These are phyloP conservation scores for Lactifluus rugatus DNA, from an alignment of 768 basidiomycete genomes.

Conservation along the genomic window DNA sequence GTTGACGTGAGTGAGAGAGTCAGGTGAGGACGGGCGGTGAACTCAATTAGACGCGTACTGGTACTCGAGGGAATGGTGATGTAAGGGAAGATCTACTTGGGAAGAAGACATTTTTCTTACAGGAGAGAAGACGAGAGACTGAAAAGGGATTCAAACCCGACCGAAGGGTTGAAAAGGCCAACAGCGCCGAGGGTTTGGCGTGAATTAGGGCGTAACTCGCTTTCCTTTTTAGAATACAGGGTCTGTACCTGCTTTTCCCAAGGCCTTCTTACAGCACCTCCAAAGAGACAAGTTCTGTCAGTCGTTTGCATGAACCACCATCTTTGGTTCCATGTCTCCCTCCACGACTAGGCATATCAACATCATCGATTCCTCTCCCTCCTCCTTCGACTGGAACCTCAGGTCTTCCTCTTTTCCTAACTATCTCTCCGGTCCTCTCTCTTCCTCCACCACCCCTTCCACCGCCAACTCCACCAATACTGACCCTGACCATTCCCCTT, in stretches of 20 bases:
- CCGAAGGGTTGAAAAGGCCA: too few relatives aligned
- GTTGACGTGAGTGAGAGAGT: background rate
- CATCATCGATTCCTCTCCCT: background rate
- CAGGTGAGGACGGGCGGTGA: conserved; percentile 1
- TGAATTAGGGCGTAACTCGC: background rate
- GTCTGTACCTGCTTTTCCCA: conserved; percentile 3
- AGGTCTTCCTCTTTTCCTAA: conserved; percentile 4
- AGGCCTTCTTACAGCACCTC: background rate
- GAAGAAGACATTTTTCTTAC: conserved; percentile 6
- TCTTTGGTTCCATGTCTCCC: conserved; percentile 8
- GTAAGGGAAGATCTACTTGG: conserved; percentile 8
- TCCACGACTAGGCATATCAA: background rate
- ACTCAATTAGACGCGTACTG: conserved; percentile 12
- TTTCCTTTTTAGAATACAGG: background rate
- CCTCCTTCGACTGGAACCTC: background rate
- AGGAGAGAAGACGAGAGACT: background rate
- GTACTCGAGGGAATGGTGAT: conserved; percentile 4
- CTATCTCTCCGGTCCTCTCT: conserved; percentile 4
- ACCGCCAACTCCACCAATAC: background rate
- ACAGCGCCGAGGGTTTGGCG: background rate
- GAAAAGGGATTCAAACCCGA: background rate
- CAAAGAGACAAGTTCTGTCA: background rate
- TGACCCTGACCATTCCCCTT: conserved; percentile 1
- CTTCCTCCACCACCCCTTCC: background rate
- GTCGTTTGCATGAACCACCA: background rate